Evolutionary conservation across 192 early-diverging fungal species (phyloP), one percentile per base, ranked within the genome.

Genomic region (Coemansia asiatica): DNA sequence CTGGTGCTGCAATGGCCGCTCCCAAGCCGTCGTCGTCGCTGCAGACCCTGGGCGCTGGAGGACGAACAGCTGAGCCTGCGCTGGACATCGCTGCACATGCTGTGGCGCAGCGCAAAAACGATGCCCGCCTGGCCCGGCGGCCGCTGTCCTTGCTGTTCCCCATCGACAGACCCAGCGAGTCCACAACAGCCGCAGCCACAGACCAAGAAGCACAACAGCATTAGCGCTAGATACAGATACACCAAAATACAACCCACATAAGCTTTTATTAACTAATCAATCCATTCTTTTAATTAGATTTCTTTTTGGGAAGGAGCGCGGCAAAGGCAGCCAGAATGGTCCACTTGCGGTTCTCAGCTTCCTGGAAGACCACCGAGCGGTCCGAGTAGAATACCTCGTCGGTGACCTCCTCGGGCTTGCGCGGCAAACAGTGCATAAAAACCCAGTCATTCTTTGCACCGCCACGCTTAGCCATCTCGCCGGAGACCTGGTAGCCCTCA

Each of bases 261-360:
- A n/a, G n/a, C n/a, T 10, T 53, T 53, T 53, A 26, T 53, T 53
- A 44, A 44, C 16, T 44, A 44, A 44, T 44, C 40, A 26, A 18
- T 6, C 2, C 13, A n/a, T 12, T 16, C 3, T 2, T 2, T 54
- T 16, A 33, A 25, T 60, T 28, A 4, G 22, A 60, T 5, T 23
- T 21, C 3, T 31, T 35, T 29, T 71, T 80, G 26, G 61, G n/a
- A 19, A 92, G 63, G 40, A 90, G 73, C 4, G 86, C 79, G 56
- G 90, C 83, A 58, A 93, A 85, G 12, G 93, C 91, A 1, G 95
- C 90, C 65, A 99, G 76, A 63, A 95, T 96, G 6, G 97, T 97
- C 89, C 95, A 97, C 75, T 99, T 99, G 72, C 97, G 88, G 86
- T 99, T 98, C 79, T 99, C 96, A 7, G 96, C 97, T 73, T 99